phyloP scores from a whole-genome alignment of 257 asterid genomes.

The Leonotis leonurus region DNA sequence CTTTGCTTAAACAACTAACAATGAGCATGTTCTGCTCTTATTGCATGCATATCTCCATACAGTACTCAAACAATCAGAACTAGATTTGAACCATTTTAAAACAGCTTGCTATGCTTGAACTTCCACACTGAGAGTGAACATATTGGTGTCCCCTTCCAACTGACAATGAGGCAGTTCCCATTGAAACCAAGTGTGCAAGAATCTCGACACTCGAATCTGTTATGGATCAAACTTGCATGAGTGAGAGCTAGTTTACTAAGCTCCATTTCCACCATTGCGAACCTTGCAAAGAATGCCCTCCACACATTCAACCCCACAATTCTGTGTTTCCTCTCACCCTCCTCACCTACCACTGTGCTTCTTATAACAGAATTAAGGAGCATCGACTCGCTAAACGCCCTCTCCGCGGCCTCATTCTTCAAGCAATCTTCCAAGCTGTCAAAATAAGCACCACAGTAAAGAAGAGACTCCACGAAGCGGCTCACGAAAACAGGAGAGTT shows the following conservation, averaged over 20 bases:
- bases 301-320: conserved; percentile 28
- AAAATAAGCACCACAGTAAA: conserved; percentile 30
- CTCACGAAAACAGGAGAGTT: conserved; percentile 36
- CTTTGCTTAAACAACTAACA: no score
- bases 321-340: conserved; percentile 28
- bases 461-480: conserved; percentile 39
- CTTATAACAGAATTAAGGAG: conserved; percentile 21
- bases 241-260: conserved; percentile 24
- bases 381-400: conserved; percentile 21
- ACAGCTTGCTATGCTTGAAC: neutral
- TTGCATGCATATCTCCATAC: no score
- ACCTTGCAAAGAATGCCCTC: conserved; percentile 27
- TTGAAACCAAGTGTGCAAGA: conserved; percentile 26
- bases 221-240: conserved; percentile 25
- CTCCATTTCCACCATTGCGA: conserved; percentile 26
- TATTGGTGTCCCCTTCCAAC: conserved; percentile 46
- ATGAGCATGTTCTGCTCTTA: no score
- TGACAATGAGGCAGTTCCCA: conserved; percentile 25
- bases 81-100: neutral
- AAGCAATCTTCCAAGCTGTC: conserved; percentile 16
- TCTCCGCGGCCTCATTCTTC: conserved; percentile 25
- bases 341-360: conserved; percentile 31
- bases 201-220: conserved; percentile 23
- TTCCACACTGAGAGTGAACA: conserved; percentile 39
- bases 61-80: no score